Evolutionary conservation across 225 moss, liverwort and hornwort species (phyloP).

Genomic region (Neckera pumila): DNA sequence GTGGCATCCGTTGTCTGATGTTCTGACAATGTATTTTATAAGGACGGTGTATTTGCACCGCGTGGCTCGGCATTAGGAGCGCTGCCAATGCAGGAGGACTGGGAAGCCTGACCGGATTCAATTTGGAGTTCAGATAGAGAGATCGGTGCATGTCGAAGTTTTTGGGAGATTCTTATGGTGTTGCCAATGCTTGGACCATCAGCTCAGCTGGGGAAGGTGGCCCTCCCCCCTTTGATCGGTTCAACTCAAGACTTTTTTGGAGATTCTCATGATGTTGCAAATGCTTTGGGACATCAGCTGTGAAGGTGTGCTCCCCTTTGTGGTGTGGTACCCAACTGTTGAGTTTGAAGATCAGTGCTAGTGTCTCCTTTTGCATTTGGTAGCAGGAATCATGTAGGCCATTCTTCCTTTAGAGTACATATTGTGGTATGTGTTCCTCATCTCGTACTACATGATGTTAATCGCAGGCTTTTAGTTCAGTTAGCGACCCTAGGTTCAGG

Average conservation of each 20-base stretch:
- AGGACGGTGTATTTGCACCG: not conserved
- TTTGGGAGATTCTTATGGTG: not conserved
- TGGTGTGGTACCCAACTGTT: not conserved
- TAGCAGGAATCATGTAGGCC: not conserved
- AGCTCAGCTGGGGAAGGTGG: not conserved
- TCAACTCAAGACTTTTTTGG: not conserved
- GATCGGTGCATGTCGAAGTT: not conserved
- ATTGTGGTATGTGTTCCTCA: constrained; percentile 3
- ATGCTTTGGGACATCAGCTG: not conserved
- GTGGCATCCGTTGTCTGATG: not conserved
- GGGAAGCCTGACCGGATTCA: not conserved
- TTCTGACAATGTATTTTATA: constrained; percentile 13
- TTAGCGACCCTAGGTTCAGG: constrained; percentile 20
- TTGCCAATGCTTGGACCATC: not conserved
- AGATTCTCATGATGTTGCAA: not conserved
- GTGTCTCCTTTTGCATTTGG: not conserved
- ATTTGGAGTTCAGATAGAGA: not conserved
- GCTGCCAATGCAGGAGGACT: not conserved
- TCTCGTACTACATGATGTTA: constrained; percentile 3
- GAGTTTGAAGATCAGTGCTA: not conserved
- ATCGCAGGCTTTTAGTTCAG: not conserved
- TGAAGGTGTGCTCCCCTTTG: not conserved
- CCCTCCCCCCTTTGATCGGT: not conserved
- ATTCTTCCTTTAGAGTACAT: constrained; percentile 5
- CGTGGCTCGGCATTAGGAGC: not conserved